Evolutionary conservation across 371 early-diverging fungal genomes (phyloP).

Genomic region (Rhizopus sp.): DNA sequence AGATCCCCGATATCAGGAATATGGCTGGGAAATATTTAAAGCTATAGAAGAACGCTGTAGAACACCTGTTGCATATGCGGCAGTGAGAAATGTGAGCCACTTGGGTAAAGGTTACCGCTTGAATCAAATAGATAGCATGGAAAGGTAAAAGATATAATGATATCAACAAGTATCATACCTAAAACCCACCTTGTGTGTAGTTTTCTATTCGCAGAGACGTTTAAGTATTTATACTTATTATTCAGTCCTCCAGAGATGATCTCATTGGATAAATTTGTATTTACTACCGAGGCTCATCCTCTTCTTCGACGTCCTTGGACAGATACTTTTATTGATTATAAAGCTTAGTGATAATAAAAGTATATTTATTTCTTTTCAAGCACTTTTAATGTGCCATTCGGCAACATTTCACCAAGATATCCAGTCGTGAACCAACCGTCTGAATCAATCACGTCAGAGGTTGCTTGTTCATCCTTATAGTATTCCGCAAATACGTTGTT

Average conservation of each 20-base stretch:
- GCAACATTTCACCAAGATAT: conserved; percentile 72
- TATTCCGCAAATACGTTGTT: conserved; percentile 52
- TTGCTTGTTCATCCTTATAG: conserved; percentile 58
- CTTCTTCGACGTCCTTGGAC: conserved; percentile 13
- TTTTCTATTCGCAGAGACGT: conserved; percentile 69
- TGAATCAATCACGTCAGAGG: conserved; percentile 56
- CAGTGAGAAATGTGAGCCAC: conserved; percentile 48
- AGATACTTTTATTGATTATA: conserved; percentile 5
- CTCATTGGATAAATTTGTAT: conserved; percentile 20
- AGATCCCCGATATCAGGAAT: conserved; percentile 60
- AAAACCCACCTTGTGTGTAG: conserved; percentile 25
- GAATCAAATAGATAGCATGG: conserved; percentile 42
- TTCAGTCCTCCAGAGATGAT: conserved; percentile 23
- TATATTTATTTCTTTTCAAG: conserved; percentile 44
- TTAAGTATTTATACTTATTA: conserved; percentile 20
- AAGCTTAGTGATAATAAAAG: neutral
- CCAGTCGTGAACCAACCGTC: conserved; percentile 91
- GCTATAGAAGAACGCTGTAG: conserved; percentile 65
- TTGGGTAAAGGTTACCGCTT: conserved; percentile 31
- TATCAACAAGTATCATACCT: neutral
- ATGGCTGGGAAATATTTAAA: conserved; percentile 68
- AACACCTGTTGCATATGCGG: conserved; percentile 59
- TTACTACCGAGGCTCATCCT: conserved; percentile 26
- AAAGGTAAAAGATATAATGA: conserved; percentile 28
- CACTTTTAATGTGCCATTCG: conserved; percentile 66